A percentile compares a stretch with the other conserved stretches of the same genome.
phyloP scores from a whole-genome alignment of 176 grass and related monocot species.

The Areca catechu region DNA sequence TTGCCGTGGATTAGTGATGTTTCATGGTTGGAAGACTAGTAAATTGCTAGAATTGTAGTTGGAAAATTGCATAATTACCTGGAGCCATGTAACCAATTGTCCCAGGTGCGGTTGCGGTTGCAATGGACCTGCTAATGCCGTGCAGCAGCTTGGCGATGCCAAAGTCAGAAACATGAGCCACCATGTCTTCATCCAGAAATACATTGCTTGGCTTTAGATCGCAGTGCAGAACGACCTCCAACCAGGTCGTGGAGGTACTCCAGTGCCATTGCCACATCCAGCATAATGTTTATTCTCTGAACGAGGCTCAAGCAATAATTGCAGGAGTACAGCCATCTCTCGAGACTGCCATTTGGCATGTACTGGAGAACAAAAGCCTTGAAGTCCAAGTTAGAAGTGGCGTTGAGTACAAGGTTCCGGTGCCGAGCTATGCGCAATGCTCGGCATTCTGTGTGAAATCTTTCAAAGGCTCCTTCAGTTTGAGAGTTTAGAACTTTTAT shows the following conservation, averaged over 20 bases:
- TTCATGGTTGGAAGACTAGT: too few relatives aligned
- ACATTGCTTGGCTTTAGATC: constrained; percentile 27
- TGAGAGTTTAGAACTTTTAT: constrained; percentile 16
- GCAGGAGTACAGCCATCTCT: constrained; percentile 12
- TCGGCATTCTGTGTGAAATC: constrained; percentile 13
- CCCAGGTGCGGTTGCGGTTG: constrained; percentile 1
- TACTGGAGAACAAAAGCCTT: constrained; percentile 22
- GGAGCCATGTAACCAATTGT: constrained; percentile 23
- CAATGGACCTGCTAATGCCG: constrained; percentile 1
- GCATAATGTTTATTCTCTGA: constrained; percentile 8
- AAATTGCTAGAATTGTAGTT: too few relatives aligned
- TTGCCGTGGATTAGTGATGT: too few relatives aligned
- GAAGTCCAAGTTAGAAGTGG: constrained; percentile 21
- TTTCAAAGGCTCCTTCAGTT: constrained; percentile 1
- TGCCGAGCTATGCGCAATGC: constrained; percentile 19
- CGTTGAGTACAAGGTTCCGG: constrained; percentile 18
- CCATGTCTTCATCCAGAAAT: constrained; percentile 26
- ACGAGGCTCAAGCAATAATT: constrained; percentile 1
- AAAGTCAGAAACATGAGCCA: constrained; percentile 14
- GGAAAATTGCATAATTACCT: constrained; percentile 6
- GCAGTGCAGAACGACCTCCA: constrained; percentile 18
- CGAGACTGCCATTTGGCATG: constrained; percentile 24
- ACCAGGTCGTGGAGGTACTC: constrained; percentile 21
- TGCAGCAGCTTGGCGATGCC: constrained; percentile 17
- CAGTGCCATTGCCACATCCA: constrained; percentile 12